Percentiles rank a stretch among this genome's conserved stretches.
These are phyloP conservation scores for Colletotrichum sp. DNA, from an alignment of 2,329 filamentous ascomycete genomes.

Conservation along the genomic window DNA sequence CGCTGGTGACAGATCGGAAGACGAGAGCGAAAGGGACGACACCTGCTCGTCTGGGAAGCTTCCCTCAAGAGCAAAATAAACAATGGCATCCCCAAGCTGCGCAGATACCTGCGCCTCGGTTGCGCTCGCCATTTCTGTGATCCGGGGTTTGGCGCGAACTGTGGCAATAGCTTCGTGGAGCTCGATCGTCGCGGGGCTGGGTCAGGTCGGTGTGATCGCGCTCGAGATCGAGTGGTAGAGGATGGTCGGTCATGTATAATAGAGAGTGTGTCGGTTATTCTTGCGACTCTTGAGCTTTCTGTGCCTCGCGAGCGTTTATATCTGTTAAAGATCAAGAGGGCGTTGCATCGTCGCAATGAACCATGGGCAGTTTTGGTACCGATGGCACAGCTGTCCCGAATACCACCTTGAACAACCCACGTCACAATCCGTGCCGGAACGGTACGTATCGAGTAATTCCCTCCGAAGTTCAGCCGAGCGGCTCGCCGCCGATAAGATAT, in stretches of 20 bases:
- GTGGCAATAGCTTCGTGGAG: not conserved
- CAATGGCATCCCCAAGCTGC: constrained; percentile 42
- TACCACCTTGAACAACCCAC: constrained; percentile 9
- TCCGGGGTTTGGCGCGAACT: not conserved
- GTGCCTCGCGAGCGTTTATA: not conserved
- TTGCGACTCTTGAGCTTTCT: not conserved
- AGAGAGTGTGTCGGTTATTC: not conserved
- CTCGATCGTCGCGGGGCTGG: not conserved
- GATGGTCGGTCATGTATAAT: not conserved
- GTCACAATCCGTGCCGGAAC: not conserved
- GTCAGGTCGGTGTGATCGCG: not conserved
- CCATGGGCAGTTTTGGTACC: not conserved
- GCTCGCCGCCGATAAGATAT: not conserved
- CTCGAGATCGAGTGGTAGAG: not conserved
- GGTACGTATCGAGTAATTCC: not conserved
- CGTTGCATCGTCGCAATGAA: constrained; percentile 3
- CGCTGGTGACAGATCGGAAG: constrained; percentile 41
- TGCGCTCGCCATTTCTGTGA: constrained; percentile 31
- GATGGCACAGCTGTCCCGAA: constrained; percentile 17
- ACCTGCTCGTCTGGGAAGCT: constrained; percentile 43
- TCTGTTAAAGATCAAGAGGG: not conserved
- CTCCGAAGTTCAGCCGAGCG: constrained; percentile 8
- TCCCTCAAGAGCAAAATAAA: constrained; percentile 43
- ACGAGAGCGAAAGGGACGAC: constrained; percentile 38
- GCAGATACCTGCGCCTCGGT: constrained; percentile 26